Percentiles rank a stretch among this genome's conserved stretches.
Evolutionary conservation across 805 yeast genomes (phyloP).

Genomic region (Hanseniaspora occidentalis): DNA sequence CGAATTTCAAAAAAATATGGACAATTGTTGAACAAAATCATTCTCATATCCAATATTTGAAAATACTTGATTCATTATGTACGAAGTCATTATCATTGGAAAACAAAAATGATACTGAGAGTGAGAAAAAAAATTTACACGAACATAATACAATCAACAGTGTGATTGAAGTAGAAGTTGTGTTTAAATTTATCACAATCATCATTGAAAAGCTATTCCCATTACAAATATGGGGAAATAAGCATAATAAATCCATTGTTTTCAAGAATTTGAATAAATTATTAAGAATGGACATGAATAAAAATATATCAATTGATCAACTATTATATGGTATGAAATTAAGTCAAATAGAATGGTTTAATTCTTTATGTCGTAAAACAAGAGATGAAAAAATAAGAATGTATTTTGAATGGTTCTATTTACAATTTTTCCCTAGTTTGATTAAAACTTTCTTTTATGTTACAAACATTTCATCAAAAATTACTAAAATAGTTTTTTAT

Average conservation of each 20-base stretch:
- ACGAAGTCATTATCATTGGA: neutral
- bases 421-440: conserved; percentile 32
- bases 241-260: conserved; percentile 33
- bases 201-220: conserved; percentile 41
- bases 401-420: conserved; percentile 50
- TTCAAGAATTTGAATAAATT: conserved; percentile 23
- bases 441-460: conserved; percentile 51
- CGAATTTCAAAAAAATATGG: neutral
- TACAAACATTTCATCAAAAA: conserved; percentile 38
- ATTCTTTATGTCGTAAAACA: conserved; percentile 26
- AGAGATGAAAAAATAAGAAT: conserved; percentile 23
- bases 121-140: no score
- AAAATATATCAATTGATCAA: conserved; percentile 27
- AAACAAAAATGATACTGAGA: no score
- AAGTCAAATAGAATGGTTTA: conserved; percentile 38
- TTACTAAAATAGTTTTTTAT: conserved; percentile 32
- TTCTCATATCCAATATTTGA: conserved; percentile 7
- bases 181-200: conserved; percentile 31
- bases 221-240: conserved; percentile 37
- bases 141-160: conserved; percentile 2
- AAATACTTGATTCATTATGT: conserved; percentile 10
- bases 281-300: conserved; percentile 13
- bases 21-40: conserved; percentile 7
- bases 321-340: conserved; percentile 5
- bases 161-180: conserved; percentile 14